Evolutionary conservation across 2,329 filamentous ascomycete species (phyloP).

Genomic region (Paecilomyces sp.): DNA sequence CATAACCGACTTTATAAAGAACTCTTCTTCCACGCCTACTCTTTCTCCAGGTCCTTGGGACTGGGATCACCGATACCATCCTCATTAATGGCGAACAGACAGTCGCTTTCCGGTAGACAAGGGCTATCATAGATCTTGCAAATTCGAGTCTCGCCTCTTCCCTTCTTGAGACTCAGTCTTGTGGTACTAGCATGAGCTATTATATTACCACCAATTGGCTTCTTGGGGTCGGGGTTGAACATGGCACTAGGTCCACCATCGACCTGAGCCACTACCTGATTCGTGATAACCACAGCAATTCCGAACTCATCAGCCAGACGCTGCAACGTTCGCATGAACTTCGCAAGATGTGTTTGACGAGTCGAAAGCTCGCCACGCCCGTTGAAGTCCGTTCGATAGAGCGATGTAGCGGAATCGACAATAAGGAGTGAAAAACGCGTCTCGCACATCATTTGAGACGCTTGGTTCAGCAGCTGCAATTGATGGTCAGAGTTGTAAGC

Average conservation of each 20-base stretch:
- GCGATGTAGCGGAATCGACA: conserved; percentile 89
- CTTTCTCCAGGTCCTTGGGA: conserved; percentile 91
- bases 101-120: conserved; percentile 92
- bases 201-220: conserved; percentile 97
- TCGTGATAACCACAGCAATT: conserved; percentile 96
- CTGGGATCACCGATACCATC: conserved; percentile 94
- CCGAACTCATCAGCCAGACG: conserved; percentile 67
- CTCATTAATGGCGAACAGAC: conserved; percentile 92
- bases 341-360: conserved; percentile 57
- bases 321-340: conserved; percentile 43
- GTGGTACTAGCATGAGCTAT: conserved; percentile 97
- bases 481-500: conserved; percentile 99
- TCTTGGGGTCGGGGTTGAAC: conserved; percentile 99
- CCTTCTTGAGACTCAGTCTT: conserved; percentile 89
- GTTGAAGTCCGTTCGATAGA: conserved; percentile 94
- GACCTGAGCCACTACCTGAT: conserved; percentile 96
- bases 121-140: conserved; percentile 99
- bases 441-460: conserved; percentile 98
- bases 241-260: conserved; percentile 93
- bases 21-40: conserved; percentile 32
- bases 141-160: conserved; percentile 86
- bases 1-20: background rate
- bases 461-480: conserved; percentile 87
- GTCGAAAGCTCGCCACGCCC: conserved; percentile 96
- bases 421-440: conserved; percentile 93